These are phyloP conservation scores for Cladosporium colombiae DNA, from an alignment of 2,329 filamentous ascomycete species.

Conservation along the genomic window DNA sequence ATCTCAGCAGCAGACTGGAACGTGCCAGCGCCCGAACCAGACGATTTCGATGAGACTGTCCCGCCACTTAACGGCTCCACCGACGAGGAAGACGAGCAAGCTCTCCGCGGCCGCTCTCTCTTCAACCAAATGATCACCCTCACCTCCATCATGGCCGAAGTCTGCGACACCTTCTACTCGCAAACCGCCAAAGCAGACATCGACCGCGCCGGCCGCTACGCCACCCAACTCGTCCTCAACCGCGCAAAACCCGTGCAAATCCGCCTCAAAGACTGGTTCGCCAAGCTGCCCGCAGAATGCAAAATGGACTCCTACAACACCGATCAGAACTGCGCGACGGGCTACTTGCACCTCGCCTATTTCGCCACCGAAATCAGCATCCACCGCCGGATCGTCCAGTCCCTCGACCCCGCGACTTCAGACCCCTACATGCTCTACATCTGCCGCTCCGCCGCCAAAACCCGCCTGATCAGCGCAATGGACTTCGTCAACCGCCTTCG, in stretches of 20 bases:
- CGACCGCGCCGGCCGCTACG: conserved; percentile 65
- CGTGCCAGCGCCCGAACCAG: conserved; percentile 63
- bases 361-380: conserved; percentile 93
- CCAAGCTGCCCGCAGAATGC: conserved; percentile 61
- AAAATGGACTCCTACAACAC: conserved; percentile 60
- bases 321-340: conserved; percentile 47
- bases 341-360: conserved; percentile 84
- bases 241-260: conserved; percentile 80
- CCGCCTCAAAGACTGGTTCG: conserved; percentile 80
- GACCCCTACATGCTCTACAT: conserved; percentile 88
- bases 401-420: conserved; percentile 55
- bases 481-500: conserved; percentile 94
- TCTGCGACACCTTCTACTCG: conserved; percentile 81
- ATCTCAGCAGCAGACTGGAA: conserved; percentile 73
- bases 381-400: conserved; percentile 86
- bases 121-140: conserved; percentile 76
- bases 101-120: conserved; percentile 67
- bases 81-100: conserved; percentile 62
- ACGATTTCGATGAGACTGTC: conserved; percentile 74
- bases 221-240: conserved; percentile 70
- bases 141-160: conserved; percentile 74
- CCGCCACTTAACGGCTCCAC: conserved; percentile 24
- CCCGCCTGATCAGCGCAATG: conserved; percentile 91
- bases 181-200: conserved; percentile 73
- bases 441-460: conserved; percentile 90